A percentile compares a stretch with the other conserved stretches of the same genome.
Conservation (phyloP, 1,284 basidiomycete species). For the Filobasidium uniguttulatum region DNA sequence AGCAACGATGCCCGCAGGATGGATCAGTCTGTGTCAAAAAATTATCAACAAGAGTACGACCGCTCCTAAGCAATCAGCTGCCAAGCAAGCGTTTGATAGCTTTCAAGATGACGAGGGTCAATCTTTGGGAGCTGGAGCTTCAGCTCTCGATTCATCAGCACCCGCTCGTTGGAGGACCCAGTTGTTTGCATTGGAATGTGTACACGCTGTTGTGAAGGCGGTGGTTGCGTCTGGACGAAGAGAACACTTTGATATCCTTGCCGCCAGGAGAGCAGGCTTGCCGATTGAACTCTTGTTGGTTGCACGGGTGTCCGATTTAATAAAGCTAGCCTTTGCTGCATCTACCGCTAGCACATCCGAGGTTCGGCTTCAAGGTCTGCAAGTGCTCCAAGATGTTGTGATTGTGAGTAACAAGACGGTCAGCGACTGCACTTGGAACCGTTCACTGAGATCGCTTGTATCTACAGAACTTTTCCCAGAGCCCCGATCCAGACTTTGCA, state of each 20-base stretch:
- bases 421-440: neutral
- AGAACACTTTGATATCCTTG: conserved; percentile 66
- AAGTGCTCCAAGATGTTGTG: conserved; percentile 82
- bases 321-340: conserved; percentile 95
- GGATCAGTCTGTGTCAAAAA: conserved; percentile 94
- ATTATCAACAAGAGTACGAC: conserved; percentile 65
- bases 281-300: conserved; percentile 30
- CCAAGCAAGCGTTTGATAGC: conserved; percentile 37
- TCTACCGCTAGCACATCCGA: conserved; percentile 91
- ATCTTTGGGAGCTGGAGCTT: conserved; percentile 50
- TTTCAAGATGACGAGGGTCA: conserved; percentile 85
- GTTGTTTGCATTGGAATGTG: conserved; percentile 80
- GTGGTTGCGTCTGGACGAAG: conserved; percentile 56
- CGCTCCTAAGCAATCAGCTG: conserved; percentile 34
- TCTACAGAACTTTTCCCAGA: conserved; percentile 61
- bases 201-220: conserved; percentile 75
- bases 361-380: conserved; percentile 82
- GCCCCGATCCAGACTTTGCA: conserved; percentile 85
- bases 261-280: conserved; percentile 40
- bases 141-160: conserved; percentile 40
- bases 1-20: conserved; percentile 79
- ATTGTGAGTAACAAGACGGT: conserved; percentile 45
- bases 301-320: conserved; percentile 51
- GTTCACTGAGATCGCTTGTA: neutral
- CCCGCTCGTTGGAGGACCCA: conserved; percentile 94